Conservation (phyloP, 2,329 filamentous ascomycete genomes). For the Scopulariopsis brevicaulis region DNA sequence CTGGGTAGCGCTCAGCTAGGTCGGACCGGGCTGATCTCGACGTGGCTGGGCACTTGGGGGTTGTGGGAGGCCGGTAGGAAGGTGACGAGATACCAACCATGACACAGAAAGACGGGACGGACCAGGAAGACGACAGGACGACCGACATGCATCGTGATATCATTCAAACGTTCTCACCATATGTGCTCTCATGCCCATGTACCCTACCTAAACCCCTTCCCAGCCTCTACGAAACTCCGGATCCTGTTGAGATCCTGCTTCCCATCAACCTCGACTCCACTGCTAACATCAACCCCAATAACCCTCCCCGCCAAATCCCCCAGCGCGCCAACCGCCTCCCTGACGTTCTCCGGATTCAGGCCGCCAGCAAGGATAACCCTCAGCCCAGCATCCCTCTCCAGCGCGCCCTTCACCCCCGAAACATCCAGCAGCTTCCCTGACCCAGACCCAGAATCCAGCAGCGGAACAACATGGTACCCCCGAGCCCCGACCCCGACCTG, state of each 20-base stretch:
- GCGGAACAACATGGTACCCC: constrained; percentile 71
- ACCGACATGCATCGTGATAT: not conserved
- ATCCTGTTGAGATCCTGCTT: constrained; percentile 76
- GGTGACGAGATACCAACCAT: not conserved
- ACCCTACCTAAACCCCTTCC: constrained; percentile 45
- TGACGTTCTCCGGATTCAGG: constrained; percentile 68
- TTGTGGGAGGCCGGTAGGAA: too few relatives aligned
- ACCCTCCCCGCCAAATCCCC: constrained; percentile 51
- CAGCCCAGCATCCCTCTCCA: constrained; percentile 60
- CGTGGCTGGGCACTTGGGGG: too few relatives aligned
- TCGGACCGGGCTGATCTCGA: too few relatives aligned
- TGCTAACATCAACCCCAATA: constrained; percentile 84
- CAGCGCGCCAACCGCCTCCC: constrained; percentile 49
- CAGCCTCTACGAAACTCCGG: constrained; percentile 63
- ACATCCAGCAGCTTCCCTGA: constrained; percentile 71
- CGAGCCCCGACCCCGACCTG: constrained; percentile 60
- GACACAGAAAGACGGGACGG: not conserved
- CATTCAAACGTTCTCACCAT: not conserved
- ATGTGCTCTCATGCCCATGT: not conserved
- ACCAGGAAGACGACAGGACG: not conserved
- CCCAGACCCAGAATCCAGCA: constrained; percentile 80
- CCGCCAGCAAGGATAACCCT: constrained; percentile 78
- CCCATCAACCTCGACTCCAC: constrained; percentile 79
- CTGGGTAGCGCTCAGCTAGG: too few relatives aligned
- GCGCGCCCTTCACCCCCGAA: constrained; percentile 51